These are phyloP conservation scores for Aspergillus texensis DNA, from an alignment of 2,329 filamentous ascomycete genomes.

Conservation along the genomic window DNA sequence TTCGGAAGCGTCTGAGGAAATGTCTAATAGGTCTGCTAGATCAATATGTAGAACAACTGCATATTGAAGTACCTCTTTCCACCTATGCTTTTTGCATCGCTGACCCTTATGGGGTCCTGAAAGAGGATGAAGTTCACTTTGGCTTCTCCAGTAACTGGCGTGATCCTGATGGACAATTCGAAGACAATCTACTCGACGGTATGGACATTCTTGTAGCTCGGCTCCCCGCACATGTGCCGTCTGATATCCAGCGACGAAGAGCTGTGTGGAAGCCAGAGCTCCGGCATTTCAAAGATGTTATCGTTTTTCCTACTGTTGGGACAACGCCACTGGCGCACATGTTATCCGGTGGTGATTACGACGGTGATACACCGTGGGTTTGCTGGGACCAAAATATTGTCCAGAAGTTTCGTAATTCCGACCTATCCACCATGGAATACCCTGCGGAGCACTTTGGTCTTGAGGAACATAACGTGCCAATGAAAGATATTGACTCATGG, in stretches of 20 bases:
- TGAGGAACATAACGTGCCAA: conserved; percentile 43
- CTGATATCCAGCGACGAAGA: conserved; percentile 60
- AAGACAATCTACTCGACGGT: conserved; percentile 49
- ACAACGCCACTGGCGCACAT: conserved; percentile 58
- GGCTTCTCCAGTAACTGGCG: conserved; percentile 54
- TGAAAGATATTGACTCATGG: conserved; percentile 44
- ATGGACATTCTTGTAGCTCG: conserved; percentile 59
- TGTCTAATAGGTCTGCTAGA: conserved; percentile 46
- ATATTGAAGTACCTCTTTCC: conserved; percentile 53
- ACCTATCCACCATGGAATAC: conserved; percentile 41
- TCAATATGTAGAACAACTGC: conserved; percentile 49
- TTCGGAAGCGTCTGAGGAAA: conserved; percentile 43
- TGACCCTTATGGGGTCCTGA: conserved; percentile 56
- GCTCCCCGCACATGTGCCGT: conserved; percentile 59
- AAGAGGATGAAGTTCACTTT: conserved; percentile 59
- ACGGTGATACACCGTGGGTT: conserved; percentile 63
- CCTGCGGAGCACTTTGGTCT: conserved; percentile 52
- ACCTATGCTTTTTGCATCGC: conserved; percentile 60
- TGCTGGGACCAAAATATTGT: conserved; percentile 62
- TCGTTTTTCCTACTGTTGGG: conserved; percentile 60
- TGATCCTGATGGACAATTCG: conserved; percentile 38
- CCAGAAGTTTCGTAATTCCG: conserved; percentile 55
- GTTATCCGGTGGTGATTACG: conserved; percentile 67
- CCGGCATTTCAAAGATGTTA: conserved; percentile 58
- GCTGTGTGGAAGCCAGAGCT: conserved; percentile 56